Base-by-base conservation (phyloP, 2,329 filamentous ascomycete species). In the Trichophyton mentagrophytes region DNA sequence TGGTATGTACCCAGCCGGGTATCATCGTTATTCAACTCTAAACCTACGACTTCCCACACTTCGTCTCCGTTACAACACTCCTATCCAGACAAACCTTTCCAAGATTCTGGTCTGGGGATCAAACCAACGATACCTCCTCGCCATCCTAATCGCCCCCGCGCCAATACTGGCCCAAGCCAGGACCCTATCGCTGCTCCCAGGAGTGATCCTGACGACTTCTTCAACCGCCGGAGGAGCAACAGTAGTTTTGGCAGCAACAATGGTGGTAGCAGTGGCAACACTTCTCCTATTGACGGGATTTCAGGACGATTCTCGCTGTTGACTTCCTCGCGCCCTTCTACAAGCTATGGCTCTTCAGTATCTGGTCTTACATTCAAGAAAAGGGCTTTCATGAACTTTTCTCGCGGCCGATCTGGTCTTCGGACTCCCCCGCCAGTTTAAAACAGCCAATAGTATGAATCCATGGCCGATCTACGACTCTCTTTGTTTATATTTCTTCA, bases 391-490 rank as follows among this genome's bases (percentile, higher is more conserved):
- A 46, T 59, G 38, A 59, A 59, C 27, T 59, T 59, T 47, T 59
- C 57, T 30, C 38, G 57, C n/a, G 46, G 46, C 40, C 33, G 42
- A 30, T 3, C 20, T 20, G 30, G 38, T 15, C 30, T 57, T 30
- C 17, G 55, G 13, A 22, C 55, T 20, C 55, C 55, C 27, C 49
- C 49, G 3, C 49, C 49, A 11, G 22, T 30, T 20, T 53, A 25
- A 53, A 30, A 25, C 66, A 64, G 42, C 61, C 61, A 9, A 64
- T 59, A 49, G 55, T 42, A 15, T 53, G 20, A 27, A 36, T 49
- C 38, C 44, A 44, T 42, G 66, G 5, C 20, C 57, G 44, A 22
- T 30, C 30, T 9, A 47, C 49, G 49, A 53, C 27, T 33, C 22
- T 25, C 22, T 53, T 53, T 53, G 49, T 53, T 25, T 53, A 53